Base-by-base conservation (phyloP, 257 asterid species). In the Capsicum chinense region DNA sequence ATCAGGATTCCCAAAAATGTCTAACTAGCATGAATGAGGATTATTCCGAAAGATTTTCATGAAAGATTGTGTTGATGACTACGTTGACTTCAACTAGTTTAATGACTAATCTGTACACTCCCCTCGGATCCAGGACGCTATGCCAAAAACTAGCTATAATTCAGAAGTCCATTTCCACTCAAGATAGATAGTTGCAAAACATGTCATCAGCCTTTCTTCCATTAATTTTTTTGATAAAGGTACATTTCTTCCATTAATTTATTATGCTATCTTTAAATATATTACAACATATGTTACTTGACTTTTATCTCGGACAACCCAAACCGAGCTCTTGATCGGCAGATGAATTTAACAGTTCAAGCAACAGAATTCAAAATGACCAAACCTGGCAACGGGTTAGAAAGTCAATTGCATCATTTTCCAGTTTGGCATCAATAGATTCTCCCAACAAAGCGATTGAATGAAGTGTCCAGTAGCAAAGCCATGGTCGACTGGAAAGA, bases 381-480 rank as follows among this genome's bases (percentile, higher is more conserved):
- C 83, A 63, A 80, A 97, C 99, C 98, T 93, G 97, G 85, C 99
- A 95, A 69, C 90, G 93, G 66, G 76, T 85, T 68, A 97, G 97
- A 92, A 95, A 97, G 82, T 93, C 97, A 69, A 93, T 84, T 14
- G 87, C 80, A 86, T 88, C 89, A 79, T 86, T 80, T 91, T 93
- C 95, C 88, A 95, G 84, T 83, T 87, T 48, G 82, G 87, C 91
- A 54, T 88, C 93, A 48, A 95, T 86, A 54, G 92, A 91, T 54
- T 97, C 99, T 56, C 95, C 97, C 89, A 95, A 82, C 87, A 95
- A 71, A 79, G 98, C 93, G 86, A 97, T 90, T 11, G 99, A 91
- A 83, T 97, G 99, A 74, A 93, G 90, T 84, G 89, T 92, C 99
- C 99, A 95, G 87, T 97, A 97, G 90, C 98, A 95, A 81, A 97